Evolutionary conservation across 1,139 yeast genomes (phyloP).

Genomic region (Saccharomyces uvarum): DNA sequence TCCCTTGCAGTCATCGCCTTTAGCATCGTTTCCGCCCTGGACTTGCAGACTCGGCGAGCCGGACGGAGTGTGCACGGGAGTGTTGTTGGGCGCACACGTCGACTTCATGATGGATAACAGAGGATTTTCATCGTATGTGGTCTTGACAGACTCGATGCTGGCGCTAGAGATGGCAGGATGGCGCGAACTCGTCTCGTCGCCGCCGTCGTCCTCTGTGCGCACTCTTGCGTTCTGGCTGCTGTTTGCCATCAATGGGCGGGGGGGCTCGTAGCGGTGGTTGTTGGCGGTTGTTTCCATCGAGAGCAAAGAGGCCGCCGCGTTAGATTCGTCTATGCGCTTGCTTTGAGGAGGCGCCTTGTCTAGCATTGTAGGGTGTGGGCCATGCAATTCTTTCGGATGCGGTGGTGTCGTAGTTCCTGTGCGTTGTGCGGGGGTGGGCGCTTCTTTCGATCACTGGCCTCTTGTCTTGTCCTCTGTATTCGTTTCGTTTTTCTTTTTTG

Average conservation of each 20-base stretch:
- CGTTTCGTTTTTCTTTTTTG: neutral
- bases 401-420: neutral
- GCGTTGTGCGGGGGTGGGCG: slow-evolving; percentile 3
- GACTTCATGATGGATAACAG: slow-evolving; percentile 13
- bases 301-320: neutral
- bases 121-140: slow-evolving; percentile 11
- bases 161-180: slow-evolving; percentile 2
- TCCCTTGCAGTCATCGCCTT: neutral
- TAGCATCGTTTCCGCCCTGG: slow-evolving; percentile 1
- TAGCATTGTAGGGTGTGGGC: neutral
- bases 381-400: neutral
- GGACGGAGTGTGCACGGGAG: slow-evolving; percentile 15
- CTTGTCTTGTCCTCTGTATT: neutral
- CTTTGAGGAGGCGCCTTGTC: neutral
- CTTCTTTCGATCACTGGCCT: neutral
- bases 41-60: slow-evolving; percentile 6
- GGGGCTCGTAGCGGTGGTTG: slow-evolving; percentile 1
- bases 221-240: neutral
- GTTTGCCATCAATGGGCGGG: neutral
- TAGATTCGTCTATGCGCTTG: neutral
- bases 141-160: slow-evolving; percentile 12
- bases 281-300: slow-evolving; percentile 3
- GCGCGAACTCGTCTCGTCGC: neutral
- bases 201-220: neutral
- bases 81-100: slow-evolving; percentile 26